Evolutionary conservation across 257 asterid genomes (phyloP), one percentile per base, ranked within the genome.

Genomic region (Solanum paucissectum): DNA sequence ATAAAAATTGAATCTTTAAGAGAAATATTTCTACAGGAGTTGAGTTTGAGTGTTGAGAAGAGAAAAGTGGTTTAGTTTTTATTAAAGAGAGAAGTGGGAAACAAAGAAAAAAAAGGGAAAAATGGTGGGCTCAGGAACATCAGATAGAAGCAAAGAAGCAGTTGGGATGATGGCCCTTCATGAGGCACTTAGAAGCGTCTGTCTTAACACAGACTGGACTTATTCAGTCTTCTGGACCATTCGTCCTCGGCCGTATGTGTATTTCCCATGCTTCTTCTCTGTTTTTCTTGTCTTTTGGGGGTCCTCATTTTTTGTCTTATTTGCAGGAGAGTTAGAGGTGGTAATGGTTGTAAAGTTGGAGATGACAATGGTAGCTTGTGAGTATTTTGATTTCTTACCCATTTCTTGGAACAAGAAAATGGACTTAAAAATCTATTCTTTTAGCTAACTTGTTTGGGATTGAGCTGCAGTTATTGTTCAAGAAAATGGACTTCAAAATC

Each of bases 121-220:
- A 89, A 96, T 97, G 99, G 99, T 97, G 98, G 99, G 99, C 95
- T 97, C 99, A 91, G 98, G 96, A 90, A 82, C 46, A 73, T 9
- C 93, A 91, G 99, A 97, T 92, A 95, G 99, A 89, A 96, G 99
- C 98, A 97, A 96, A 95, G 99, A 96, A 91, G 99, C 99, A 84
- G 99, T 95, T 84, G 99, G 99, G 92, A 96, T 97, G 99, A 97
- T 97, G 99, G 99, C 99, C 94, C 98, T 97, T 94, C 99, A 97
- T 87, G 99, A 95, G 91, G 96, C 99, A 91, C 99, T 96, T 87
- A 89, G 99, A 94, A 95, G 84, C 90, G 95, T 97, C 90, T 97
- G 99, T 92, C 94, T 97, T 88, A 96, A 94, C 93, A 90, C 99
- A 87, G 99, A 97, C 91, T 97, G 99, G 99, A 97, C 96, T 91